Conservation (phyloP, 1,284 basidiomycete genomes). For the Apiotrichum domesticum region DNA sequence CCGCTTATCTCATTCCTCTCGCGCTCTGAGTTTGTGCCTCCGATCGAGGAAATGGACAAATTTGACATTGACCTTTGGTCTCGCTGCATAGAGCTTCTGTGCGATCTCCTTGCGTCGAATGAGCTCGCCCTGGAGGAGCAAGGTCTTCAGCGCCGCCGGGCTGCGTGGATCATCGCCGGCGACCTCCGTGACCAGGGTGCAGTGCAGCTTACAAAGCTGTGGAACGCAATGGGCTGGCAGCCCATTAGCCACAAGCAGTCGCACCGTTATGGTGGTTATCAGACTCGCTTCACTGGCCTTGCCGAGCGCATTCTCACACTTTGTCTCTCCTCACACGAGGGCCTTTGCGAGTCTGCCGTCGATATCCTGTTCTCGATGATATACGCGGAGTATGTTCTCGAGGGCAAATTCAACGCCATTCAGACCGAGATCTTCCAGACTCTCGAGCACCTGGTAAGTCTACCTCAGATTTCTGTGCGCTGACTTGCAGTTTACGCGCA, state of each 20-base stretch:
- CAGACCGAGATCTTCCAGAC: slow-evolving; percentile 93
- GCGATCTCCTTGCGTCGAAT: slow-evolving; percentile 79
- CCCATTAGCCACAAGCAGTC: slow-evolving; percentile 36
- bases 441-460: slow-evolving; percentile 60
- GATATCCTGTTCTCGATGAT: slow-evolving; percentile 95
- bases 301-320: slow-evolving; percentile 87
- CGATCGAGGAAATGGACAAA: slow-evolving; percentile 55
- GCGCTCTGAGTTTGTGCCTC: slow-evolving; percentile 68
- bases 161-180: slow-evolving; percentile 91
- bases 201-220: slow-evolving; percentile 70
- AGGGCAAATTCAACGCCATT: slow-evolving; percentile 74
- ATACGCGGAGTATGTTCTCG: slow-evolving; percentile 78
- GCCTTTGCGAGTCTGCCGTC: slow-evolving; percentile 81
- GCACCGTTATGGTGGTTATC: slow-evolving; percentile 52
- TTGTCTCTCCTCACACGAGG: slow-evolving; percentile 90
- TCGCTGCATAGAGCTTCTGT: slow-evolving; percentile 71
- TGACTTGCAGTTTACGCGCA: slow-evolving; percentile 27
- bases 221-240: slow-evolving; percentile 76
- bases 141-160: slow-evolving; percentile 68
- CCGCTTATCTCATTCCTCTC: slow-evolving; percentile 71
- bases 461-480: neutral
- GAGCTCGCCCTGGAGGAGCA: slow-evolving; percentile 85
- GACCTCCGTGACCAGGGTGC: slow-evolving; percentile 92
- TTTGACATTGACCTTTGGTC: slow-evolving; percentile 80
- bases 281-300: slow-evolving; percentile 73